These are phyloP conservation scores for Pneumocystis jirovecii DNA, from an alignment of 1,139 yeast genomes.

Conservation along the genomic window DNA sequence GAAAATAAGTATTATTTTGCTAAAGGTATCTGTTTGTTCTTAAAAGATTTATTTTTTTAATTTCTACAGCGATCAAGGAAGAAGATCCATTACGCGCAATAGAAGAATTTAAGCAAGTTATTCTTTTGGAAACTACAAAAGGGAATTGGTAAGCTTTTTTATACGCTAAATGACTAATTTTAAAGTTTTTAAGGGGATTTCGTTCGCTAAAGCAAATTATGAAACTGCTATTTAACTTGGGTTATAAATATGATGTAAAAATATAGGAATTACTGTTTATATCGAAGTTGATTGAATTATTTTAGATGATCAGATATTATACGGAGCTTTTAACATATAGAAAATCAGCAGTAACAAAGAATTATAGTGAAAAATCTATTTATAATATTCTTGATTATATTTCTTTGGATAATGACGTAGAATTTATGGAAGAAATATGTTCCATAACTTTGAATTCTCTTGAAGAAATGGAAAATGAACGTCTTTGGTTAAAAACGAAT, in stretches of 20 bases:
- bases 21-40: slow-evolving; percentile 22
- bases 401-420: slow-evolving; percentile 18
- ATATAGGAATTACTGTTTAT: neutral
- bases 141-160: slow-evolving; percentile 16
- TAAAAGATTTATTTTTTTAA: neutral
- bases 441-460: slow-evolving; percentile 21
- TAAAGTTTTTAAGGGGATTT: slow-evolving; percentile 26
- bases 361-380: slow-evolving; percentile 49
- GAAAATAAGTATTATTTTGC: slow-evolving; percentile 50
- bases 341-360: slow-evolving; percentile 24
- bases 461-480: slow-evolving; percentile 28
- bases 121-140: slow-evolving; percentile 24
- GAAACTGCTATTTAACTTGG: slow-evolving; percentile 35
- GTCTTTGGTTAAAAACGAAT: slow-evolving; percentile 43
- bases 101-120: slow-evolving; percentile 29
- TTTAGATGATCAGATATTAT: slow-evolving; percentile 24
- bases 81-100: slow-evolving; percentile 40
- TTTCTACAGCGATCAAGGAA: slow-evolving; percentile 34
- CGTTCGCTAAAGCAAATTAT: slow-evolving; percentile 52
- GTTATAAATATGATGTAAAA: slow-evolving; percentile 19
- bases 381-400: slow-evolving; percentile 40
- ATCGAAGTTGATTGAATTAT: slow-evolving; percentile 4
- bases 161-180: neutral
- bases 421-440: slow-evolving; percentile 22
- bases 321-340: slow-evolving; percentile 23